Base-by-base conservation (phyloP, 208 protist species). In the Acanthamoeba culbertsoni region DNA sequence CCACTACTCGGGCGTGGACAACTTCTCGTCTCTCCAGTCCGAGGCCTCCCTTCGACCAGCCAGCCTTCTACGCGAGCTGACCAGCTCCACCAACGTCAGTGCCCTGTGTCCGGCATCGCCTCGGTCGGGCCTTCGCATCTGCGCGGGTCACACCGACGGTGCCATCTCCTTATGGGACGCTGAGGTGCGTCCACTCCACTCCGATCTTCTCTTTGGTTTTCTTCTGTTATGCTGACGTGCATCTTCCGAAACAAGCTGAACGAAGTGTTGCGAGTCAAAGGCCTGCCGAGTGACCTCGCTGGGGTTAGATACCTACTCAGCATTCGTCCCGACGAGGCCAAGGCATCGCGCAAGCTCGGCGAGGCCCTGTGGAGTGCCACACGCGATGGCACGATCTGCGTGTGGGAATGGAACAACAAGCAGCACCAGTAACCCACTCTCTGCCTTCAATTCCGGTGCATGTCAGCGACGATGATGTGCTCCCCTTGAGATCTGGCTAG, bases 321-420 rank as follows among this genome's bases (percentile, higher is more conserved):
- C 63, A 75, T 75, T 23, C 28, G 37, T 18, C 37, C 28, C 23
- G 63, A 75, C 8, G 63, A 75, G 33, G 63, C 3, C 63, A 75
- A 75, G 63, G 63, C 37, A n/a, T 45, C 33, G 33, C 28, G 37
- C 33, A 75, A 75, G 63, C 63, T 37, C 16, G 31, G 28, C 33
- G 63, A 75, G 33, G 43, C 28, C 8, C 63, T 75, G 63, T 75
- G 63, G 63, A 75, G 63, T 35, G 63, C 63, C 26, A 75, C 63
- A 6, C 63, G 63, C 63, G 31, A 75, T 23, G 63, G 63, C 28
- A 43, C 33, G 10, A 75, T 75, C 5, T 43, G 37, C 37, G 33
- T 75, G 63, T 75, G 63, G 63, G 63, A 75, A n/a, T 75, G 63
- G 63, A 42, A 79, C 42, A 20, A 79, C 68, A 26, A 62, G 55